Evolutionary conservation across 2,329 filamentous ascomycete species (phyloP).

Genomic region (Alternaria sp.): DNA sequence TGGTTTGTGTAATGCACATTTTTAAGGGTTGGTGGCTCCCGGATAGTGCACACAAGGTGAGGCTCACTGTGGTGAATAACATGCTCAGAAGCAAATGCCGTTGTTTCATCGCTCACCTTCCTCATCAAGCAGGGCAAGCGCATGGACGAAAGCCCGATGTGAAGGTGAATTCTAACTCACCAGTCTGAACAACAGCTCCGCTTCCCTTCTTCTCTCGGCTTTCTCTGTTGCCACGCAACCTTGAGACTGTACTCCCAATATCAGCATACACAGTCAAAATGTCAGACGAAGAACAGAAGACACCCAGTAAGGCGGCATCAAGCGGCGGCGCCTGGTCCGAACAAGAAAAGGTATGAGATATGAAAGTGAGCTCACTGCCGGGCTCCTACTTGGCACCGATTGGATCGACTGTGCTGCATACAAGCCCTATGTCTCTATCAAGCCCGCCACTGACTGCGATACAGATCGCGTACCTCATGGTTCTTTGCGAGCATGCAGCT

Average conservation of each 20-base stretch:
- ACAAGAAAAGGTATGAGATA: slow-evolving; percentile 25
- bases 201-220: not conserved
- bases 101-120: not conserved
- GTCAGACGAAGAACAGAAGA: slow-evolving; percentile 15
- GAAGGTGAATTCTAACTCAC: slow-evolving; percentile 2
- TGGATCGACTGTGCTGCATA: no score
- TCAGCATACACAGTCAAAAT: slow-evolving; percentile 9
- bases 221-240: not conserved
- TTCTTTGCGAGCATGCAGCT: slow-evolving; percentile 23
- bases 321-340: slow-evolving; percentile 33
- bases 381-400: no score
- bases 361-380: no score
- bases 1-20: no score
- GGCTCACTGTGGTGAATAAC: not conserved
- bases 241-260: not conserved
- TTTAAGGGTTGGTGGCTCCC: not conserved
- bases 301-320: slow-evolving; percentile 17
- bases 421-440: no score
- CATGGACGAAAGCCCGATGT: not conserved
- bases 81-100: not conserved
- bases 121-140: not conserved
- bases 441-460: slow-evolving; percentile 4
- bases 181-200: not conserved
- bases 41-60: not conserved
- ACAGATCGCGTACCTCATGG: slow-evolving; percentile 33